A percentile compares a stretch with the other conserved stretches of the same genome.
These are phyloP conservation scores for Macrocybe gigantea DNA, from an alignment of 768 basidiomycete species.

Conservation along the genomic window DNA sequence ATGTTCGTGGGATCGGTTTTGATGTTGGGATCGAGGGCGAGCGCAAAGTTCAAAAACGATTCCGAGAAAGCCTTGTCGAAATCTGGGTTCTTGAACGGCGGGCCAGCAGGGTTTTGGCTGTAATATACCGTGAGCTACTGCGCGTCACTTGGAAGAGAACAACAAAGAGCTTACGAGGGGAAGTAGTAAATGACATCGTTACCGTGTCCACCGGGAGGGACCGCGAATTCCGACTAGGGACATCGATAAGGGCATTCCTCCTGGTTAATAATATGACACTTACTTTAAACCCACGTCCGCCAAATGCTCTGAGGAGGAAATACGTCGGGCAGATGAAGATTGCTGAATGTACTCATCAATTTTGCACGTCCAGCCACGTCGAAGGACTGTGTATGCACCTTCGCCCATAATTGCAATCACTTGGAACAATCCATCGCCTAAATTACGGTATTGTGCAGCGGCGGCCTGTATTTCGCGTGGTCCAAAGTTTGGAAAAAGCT, in stretches of 20 bases:
- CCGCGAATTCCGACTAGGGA: constrained; percentile 33
- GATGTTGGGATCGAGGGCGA: constrained; percentile 22
- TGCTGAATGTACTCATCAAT: constrained; percentile 16
- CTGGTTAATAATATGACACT: not conserved
- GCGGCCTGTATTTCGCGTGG: constrained; percentile 17
- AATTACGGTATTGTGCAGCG: constrained; percentile 20
- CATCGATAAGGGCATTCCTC: not conserved
- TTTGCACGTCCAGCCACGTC: not conserved
- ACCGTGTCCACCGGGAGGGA: constrained; percentile 35
- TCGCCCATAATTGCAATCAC: constrained; percentile 32
- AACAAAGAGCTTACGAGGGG: constrained; percentile 22
- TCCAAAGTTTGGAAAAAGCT: constrained; percentile 33
- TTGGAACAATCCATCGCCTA: constrained; percentile 27
- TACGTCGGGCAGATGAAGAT: constrained; percentile 44
- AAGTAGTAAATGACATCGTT: constrained; percentile 35
- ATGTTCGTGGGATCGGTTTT: constrained; percentile 26
- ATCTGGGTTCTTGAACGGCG: constrained; percentile 25
- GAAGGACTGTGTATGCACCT: constrained; percentile 17
- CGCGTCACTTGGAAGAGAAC: not conserved
- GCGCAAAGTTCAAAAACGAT: constrained; percentile 31
- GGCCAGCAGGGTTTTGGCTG: constrained; percentile 8
- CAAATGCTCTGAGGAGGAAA: constrained; percentile 25
- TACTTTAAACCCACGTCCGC: constrained; percentile 26
- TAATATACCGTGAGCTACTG: not conserved
- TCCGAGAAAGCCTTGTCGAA: constrained; percentile 32